Conservation (phyloP, 305 asterid genomes). For the Rubia tinctorum region DNA sequence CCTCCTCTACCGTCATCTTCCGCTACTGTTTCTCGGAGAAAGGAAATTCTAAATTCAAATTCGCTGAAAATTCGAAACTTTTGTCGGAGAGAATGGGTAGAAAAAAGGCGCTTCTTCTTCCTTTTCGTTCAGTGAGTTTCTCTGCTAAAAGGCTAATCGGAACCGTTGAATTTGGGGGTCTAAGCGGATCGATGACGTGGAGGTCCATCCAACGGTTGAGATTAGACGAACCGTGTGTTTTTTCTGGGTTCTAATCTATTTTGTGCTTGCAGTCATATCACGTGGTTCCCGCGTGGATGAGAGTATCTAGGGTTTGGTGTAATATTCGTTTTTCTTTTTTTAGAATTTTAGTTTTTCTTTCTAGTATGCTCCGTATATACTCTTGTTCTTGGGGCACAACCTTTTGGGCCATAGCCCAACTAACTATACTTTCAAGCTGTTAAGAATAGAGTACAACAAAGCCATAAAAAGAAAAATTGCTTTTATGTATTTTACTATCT, state of each 20-base stretch:
- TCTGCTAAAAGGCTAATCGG: slow-evolving; percentile 35
- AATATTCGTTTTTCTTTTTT: neutral
- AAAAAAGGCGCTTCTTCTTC: slow-evolving; percentile 34
- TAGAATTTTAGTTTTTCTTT: neutral
- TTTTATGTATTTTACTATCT: too few relatives aligned
- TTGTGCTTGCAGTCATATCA: slow-evolving; percentile 24
- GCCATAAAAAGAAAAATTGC: too few relatives aligned
- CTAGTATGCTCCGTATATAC: too few relatives aligned
- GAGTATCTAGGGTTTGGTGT: slow-evolving; percentile 51
- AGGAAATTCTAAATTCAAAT: neutral
- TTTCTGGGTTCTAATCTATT: neutral
- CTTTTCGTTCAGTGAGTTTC: slow-evolving; percentile 26
- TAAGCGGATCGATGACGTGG: slow-evolving; percentile 57
- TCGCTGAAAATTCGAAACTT: neutral
- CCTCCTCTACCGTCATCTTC: slow-evolving; percentile 56
- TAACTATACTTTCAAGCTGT: too few relatives aligned
- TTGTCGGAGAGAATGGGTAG: slow-evolving; percentile 28
- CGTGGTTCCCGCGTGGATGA: slow-evolving; percentile 50
- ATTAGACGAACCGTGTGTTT: slow-evolving; percentile 22
- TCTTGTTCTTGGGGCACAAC: too few relatives aligned
- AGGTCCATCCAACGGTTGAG: slow-evolving; percentile 29
- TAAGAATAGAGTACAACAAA: too few relatives aligned
- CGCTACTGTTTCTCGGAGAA: slow-evolving; percentile 1
- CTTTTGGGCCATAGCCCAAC: too few relatives aligned
- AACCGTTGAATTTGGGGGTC: slow-evolving; percentile 35